Evolutionary conservation across 2,329 filamentous ascomycete species (phyloP).

Genomic region (Hyphodiscus sp.): DNA sequence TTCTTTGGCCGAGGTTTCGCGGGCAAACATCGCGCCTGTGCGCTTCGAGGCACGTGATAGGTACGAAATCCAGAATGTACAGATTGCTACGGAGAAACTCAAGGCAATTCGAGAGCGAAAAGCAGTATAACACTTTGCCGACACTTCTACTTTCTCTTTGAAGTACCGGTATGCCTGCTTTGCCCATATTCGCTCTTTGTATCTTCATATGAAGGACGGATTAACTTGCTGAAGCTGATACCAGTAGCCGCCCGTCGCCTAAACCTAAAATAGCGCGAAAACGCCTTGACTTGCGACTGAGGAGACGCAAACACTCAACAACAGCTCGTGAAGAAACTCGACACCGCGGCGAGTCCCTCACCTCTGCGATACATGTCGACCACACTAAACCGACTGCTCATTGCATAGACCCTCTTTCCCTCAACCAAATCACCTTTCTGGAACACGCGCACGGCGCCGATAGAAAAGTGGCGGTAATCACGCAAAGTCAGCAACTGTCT

Average conservation of each 20-base stretch:
- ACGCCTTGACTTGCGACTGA: background rate
- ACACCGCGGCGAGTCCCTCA: background rate
- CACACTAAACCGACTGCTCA: background rate
- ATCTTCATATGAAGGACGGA: background rate
- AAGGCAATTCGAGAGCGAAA: too few species aligned
- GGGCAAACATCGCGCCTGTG: background rate
- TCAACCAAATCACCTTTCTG: background rate
- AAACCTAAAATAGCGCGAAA: background rate
- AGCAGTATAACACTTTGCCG: too few species aligned
- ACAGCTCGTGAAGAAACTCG: background rate
- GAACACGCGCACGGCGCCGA: constrained; percentile 15
- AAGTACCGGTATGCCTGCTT: background rate
- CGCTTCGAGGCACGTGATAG: background rate
- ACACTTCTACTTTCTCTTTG: background rate
- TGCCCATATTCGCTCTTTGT: background rate
- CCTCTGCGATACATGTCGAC: constrained; percentile 8
- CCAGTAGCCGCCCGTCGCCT: background rate
- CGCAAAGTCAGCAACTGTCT: constrained; percentile 39
- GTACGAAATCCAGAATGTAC: background rate
- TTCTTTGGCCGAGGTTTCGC: background rate
- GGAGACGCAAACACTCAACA: background rate
- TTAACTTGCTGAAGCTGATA: too few species aligned
- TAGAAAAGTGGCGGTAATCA: constrained; percentile 26
- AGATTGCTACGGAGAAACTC: background rate
- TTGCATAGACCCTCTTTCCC: constrained; percentile 4